Evolutionary conservation across 805 yeast species (phyloP), one percentile per base, ranked within the genome.

Genomic region (Candida awuae): DNA sequence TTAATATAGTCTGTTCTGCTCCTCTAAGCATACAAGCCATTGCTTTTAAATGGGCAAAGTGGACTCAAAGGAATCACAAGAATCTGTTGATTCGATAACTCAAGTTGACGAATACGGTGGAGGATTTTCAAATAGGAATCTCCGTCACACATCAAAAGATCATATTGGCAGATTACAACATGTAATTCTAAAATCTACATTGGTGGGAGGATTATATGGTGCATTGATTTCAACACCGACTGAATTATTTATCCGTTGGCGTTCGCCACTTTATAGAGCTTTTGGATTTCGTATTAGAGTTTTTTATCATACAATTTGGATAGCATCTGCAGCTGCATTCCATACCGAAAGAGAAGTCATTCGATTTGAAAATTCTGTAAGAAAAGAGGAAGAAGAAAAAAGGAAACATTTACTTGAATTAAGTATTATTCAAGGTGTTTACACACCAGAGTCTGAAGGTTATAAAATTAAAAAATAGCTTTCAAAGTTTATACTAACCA

Each of bases 201-300:
- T 60, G 17, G 46, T 51, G 12, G 67, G 67, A 19, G 66, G 59
- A 6, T 43, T 61, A 10, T 62, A 62, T 36, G 67, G 67, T 14
- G 63, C 66, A 3, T 44, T 62, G 37, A 48, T 62, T 22, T 59
- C 66, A 9, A 55, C 62, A 15, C 67, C 67, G 1, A 50, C 65
- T 3, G 66, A 62, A 39, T 41, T 61, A 25, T 29, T 62, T 2
- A 44, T 62, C 3, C 44, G 62, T 30, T 62, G 66, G 67, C 49
- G 58, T 29, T 62, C 64, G 1, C 66, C 66, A 13, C 47, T 55
- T 20, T 62, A 59, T 44, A 49, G 67, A 41, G 58, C 62, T 19
- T 56, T 62, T 37, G 67, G 66, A 3, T 41, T 50, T 17, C 45
- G 67, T 18, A 60, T 62, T 17, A 48, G 66, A 26, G 55, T 62